These are phyloP conservation scores for Petrea volubilis DNA, from an alignment of 257 asterid species.

Conservation along the genomic window DNA sequence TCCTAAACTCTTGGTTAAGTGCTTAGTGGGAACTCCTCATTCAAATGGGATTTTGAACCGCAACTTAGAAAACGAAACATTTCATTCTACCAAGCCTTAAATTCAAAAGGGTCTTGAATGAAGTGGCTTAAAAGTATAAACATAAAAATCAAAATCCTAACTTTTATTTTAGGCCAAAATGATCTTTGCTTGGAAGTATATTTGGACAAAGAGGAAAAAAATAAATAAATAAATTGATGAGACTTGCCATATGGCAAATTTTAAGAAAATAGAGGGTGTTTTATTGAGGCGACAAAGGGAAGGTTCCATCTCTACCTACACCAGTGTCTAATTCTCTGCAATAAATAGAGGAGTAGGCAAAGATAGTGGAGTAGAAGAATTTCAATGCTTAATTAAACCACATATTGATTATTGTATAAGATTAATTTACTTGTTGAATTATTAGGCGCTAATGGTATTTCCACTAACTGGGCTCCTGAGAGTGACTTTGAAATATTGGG, in stretches of 20 bases:
- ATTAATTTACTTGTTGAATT: constrained; percentile 1
- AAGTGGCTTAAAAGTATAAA: constrained; percentile 60
- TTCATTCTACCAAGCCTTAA: constrained; percentile 6
- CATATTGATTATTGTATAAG: constrained; percentile 20
- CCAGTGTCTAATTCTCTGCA: constrained; percentile 6
- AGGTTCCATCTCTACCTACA: constrained; percentile 40
- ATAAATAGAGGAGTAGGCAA: constrained; percentile 27
- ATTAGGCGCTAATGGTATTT: constrained; percentile 20
- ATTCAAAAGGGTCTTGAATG: constrained; percentile 27
- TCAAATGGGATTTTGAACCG: constrained; percentile 29
- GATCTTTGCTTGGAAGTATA: constrained; percentile 67
- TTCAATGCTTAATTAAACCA: constrained; percentile 34
- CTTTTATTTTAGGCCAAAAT: not conserved
- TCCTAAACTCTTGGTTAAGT: constrained; percentile 37
- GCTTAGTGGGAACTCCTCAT: constrained; percentile 38
- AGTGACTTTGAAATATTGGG: constrained; percentile 26
- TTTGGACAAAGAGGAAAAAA: constrained; percentile 15
- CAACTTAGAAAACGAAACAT: constrained; percentile 26
- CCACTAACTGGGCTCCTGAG: constrained; percentile 24
- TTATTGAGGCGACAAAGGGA: constrained; percentile 40
- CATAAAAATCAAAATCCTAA: not conserved
- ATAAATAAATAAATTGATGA: not conserved
- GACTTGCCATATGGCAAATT: constrained; percentile 32
- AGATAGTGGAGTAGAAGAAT: constrained; percentile 43
- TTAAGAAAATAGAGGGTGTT: constrained; percentile 4